phyloP scores from a whole-genome alignment of 2,329 filamentous ascomycete genomes.

The Neodidymelliopsis sp. region DNA sequence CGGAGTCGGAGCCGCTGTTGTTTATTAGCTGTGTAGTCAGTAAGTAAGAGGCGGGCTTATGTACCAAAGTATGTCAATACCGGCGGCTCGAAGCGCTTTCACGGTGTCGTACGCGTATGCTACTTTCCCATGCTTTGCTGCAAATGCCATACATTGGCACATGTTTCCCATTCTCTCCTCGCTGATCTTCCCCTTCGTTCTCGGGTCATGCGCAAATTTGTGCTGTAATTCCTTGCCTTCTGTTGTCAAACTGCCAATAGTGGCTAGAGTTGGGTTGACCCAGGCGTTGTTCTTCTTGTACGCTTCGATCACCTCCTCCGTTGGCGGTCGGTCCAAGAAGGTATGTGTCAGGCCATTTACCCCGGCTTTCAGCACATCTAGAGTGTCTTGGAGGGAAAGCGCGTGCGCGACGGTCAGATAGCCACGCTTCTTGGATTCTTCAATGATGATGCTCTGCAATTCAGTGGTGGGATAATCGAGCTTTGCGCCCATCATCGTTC shows the following conservation, averaged over 20 bases:
- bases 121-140: constrained; percentile 39
- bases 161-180: constrained; percentile 45
- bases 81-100: constrained; percentile 47
- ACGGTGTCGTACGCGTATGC: constrained; percentile 55
- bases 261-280: constrained; percentile 53
- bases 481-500: constrained; percentile 48
- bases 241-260: constrained; percentile 51
- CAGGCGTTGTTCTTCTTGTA: constrained; percentile 54
- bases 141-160: constrained; percentile 54
- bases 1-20: constrained; percentile 53
- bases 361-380: constrained; percentile 52
- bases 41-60: too few species aligned
- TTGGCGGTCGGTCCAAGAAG: constrained; percentile 51
- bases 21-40: constrained; percentile 20
- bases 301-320: constrained; percentile 49
- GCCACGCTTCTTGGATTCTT: constrained; percentile 48
- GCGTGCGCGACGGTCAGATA: constrained; percentile 53
- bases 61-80: constrained; percentile 53
- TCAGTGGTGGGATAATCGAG: constrained; percentile 52
- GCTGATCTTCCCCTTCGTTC: constrained; percentile 45
- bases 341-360: constrained; percentile 56
- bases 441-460: constrained; percentile 56
- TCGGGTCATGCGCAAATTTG: constrained; percentile 51
- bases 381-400: constrained; percentile 48
- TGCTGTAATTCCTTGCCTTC: constrained; percentile 52